Conservation (phyloP, 2,329 filamentous ascomycete genomes). For the Aspergillus persii region DNA sequence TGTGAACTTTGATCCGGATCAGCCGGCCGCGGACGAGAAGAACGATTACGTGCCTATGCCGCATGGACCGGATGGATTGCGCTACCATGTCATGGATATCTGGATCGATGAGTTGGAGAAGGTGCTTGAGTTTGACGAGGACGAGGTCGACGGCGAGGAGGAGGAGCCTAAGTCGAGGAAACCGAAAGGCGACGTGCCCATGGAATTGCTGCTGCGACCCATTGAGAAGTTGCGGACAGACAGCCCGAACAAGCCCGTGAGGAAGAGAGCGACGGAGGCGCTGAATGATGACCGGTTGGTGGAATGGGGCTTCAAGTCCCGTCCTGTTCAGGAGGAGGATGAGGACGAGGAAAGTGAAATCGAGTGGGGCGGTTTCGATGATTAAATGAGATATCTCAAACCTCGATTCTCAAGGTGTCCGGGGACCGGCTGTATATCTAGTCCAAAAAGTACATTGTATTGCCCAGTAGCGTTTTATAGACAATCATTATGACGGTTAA, state of each 20-base stretch:
- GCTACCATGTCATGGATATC: constrained; percentile 84
- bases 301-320: constrained; percentile 53
- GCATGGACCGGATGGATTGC: constrained; percentile 75
- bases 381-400: constrained; percentile 29
- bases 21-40: constrained; percentile 25
- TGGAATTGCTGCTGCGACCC: constrained; percentile 44
- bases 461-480: background rate
- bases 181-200: constrained; percentile 37
- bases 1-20: constrained; percentile 38
- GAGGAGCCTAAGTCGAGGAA: constrained; percentile 27
- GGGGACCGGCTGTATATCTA: background rate
- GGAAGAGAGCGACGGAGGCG: constrained; percentile 66
- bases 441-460: background rate
- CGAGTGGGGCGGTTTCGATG: constrained; percentile 68
- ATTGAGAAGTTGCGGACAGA: constrained; percentile 45
- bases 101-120: constrained; percentile 88
- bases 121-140: constrained; percentile 53
- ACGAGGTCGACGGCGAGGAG: constrained; percentile 30
- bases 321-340: constrained; percentile 35
- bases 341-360: constrained; percentile 50
- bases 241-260: constrained; percentile 69
- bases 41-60: constrained; percentile 35
- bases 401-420: background rate
- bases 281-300: constrained; percentile 72
- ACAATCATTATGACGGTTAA: background rate